Evolutionary conservation across 495 filamentous ascomycete genomes (phyloP).

Genomic region (Talaromyces thailandensis): DNA sequence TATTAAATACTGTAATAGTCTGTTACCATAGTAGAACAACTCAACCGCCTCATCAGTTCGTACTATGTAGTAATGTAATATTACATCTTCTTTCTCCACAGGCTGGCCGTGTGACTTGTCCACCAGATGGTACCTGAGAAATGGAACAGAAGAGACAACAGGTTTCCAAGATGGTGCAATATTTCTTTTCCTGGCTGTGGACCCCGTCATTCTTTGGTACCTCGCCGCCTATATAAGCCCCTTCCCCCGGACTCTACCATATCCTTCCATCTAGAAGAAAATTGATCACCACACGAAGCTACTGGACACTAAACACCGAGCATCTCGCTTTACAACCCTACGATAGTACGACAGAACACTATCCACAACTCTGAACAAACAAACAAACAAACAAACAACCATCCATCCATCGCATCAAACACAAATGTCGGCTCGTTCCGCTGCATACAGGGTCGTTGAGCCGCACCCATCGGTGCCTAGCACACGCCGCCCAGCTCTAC

Average conservation of each 20-base stretch:
- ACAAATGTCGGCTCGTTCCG: background rate
- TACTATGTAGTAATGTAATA: too few species aligned
- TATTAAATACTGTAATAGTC: too few species aligned
- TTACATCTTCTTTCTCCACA: background rate
- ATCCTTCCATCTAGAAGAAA: background rate
- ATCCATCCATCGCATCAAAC: background rate
- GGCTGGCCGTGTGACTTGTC: background rate
- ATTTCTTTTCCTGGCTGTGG: background rate
- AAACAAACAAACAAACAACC: too few species aligned
- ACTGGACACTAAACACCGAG: background rate
- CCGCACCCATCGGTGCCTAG: conserved; percentile 65
- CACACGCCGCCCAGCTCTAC: conserved; percentile 49
- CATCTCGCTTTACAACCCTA: background rate
- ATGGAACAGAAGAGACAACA: background rate
- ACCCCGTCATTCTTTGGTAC: background rate
- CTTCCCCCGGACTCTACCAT: background rate
- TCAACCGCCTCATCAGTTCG: background rate
- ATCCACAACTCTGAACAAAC: too few species aligned
- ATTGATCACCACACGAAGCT: background rate
- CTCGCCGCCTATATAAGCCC: background rate
- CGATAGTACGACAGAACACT: background rate
- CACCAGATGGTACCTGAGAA: background rate
- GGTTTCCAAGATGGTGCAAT: background rate
- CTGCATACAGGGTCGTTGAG: conserved; percentile 64
- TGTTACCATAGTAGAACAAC: too few species aligned